Percentiles rank a stretch among this genome's conserved stretches.
Conservation (phyloP, 305 asterid species). For the Fraxinus angustifolia region DNA sequence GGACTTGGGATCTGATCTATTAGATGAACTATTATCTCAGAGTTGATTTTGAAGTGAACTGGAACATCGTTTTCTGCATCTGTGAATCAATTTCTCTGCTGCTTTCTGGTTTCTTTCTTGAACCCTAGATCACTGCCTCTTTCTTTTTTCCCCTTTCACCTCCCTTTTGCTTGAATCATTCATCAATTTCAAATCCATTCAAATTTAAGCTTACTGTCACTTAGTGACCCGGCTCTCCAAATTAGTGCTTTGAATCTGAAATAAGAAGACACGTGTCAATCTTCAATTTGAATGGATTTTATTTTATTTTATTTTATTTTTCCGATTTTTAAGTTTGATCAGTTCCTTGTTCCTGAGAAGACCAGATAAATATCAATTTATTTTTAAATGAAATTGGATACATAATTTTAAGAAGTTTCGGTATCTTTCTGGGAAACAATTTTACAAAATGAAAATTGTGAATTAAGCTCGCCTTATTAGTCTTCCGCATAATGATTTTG, state of each 20-base stretch:
- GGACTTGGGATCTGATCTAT: conserved; percentile 41
- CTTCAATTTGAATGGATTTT: too few species aligned
- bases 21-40: conserved; percentile 35
- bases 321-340: not conserved
- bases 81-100: not conserved
- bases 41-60: not conserved
- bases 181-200: not conserved
- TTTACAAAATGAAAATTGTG: not conserved
- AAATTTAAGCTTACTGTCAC: not conserved
- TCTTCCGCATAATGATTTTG: not conserved
- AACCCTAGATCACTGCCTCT: not conserved
- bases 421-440: not conserved
- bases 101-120: not conserved
- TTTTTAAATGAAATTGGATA: not conserved
- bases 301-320: not conserved
- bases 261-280: not conserved
- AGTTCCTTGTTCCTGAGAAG: not conserved
- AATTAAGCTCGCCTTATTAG: not conserved
- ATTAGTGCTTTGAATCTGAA: not conserved
- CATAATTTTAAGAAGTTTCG: not conserved
- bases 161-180: not conserved
- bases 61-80: not conserved
- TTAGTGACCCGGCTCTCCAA: not conserved
- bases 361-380: not conserved
- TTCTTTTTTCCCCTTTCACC: not conserved